Conservation (phyloP, 805 yeast species). For the Candida maris region DNA sequence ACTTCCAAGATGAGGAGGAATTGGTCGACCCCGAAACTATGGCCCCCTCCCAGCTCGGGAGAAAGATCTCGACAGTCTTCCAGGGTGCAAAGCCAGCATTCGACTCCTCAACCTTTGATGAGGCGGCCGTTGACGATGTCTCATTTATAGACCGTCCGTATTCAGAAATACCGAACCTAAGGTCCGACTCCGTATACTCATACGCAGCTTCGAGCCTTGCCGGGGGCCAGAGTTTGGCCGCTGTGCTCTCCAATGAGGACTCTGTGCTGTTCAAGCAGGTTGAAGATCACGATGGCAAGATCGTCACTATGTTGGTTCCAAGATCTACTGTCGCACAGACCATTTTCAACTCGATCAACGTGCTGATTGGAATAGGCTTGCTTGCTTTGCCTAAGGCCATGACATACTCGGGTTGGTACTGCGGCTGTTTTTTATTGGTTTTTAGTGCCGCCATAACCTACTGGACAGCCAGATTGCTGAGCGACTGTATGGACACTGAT, state of each 20-base stretch:
- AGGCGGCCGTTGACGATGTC: constrained; percentile 41
- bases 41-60: constrained; percentile 63
- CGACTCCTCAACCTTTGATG: constrained; percentile 28
- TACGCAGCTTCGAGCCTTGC: constrained; percentile 21
- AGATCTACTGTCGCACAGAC: constrained; percentile 78
- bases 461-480: constrained; percentile 72
- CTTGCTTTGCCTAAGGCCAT: constrained; percentile 65
- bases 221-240: constrained; percentile 14
- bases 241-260: constrained; percentile 26
- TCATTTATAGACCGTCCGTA: constrained; percentile 36
- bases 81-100: constrained; percentile 15
- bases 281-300: constrained; percentile 67
- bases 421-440: constrained; percentile 58
- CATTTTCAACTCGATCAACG: constrained; percentile 61
- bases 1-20: constrained; percentile 60
- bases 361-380: constrained; percentile 65
- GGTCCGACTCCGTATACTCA: constrained; percentile 27
- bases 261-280: constrained; percentile 41
- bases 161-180: constrained; percentile 22
- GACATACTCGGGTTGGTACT: constrained; percentile 59
- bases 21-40: constrained; percentile 63
- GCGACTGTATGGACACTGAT: constrained; percentile 76
- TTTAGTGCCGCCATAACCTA: constrained; percentile 65
- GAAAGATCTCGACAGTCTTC: constrained; percentile 55
- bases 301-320: constrained; percentile 71